Evolutionary conservation across 2,329 filamentous ascomycete species (phyloP).

Genomic region (Fusarium xyrophilum): DNA sequence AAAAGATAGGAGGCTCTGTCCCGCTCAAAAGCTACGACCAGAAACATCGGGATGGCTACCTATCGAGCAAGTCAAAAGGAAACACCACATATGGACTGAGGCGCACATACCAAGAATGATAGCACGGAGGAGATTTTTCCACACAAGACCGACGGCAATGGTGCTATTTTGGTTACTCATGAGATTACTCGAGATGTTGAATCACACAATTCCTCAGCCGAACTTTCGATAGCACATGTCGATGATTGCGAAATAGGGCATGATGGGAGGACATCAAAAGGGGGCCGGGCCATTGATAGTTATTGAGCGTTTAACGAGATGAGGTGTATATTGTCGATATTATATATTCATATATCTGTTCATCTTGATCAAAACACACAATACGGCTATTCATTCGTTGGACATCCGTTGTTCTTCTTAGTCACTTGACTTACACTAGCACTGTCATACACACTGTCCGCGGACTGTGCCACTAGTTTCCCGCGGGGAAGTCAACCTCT

Average conservation of each 20-base stretch:
- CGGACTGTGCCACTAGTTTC: neutral
- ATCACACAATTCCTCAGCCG: constrained; percentile 14
- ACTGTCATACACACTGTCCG: neutral
- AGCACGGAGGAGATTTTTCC: constrained; percentile 36
- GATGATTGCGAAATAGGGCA: neutral
- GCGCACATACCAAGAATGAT: constrained; percentile 30
- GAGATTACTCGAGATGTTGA: constrained; percentile 25
- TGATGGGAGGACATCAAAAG: too few relatives aligned
- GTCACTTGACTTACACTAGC: neutral
- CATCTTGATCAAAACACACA: neutral
- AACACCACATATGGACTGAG: constrained; percentile 20
- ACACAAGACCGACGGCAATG: constrained; percentile 28
- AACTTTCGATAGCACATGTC: constrained; percentile 9
- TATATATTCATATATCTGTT: neutral
- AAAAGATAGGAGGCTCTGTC: constrained; percentile 18
- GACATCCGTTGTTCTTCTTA: too few relatives aligned
- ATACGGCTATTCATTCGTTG: too few relatives aligned
- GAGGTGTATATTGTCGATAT: neutral
- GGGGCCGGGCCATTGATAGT: too few relatives aligned
- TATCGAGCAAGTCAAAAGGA: constrained; percentile 16
- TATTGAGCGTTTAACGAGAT: too few relatives aligned
- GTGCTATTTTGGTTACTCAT: constrained; percentile 32
- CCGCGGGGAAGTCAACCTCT: neutral
- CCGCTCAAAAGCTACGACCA: constrained; percentile 27
- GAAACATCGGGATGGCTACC: constrained; percentile 16